Base-by-base conservation (phyloP, 345 rosid genomes). In the Euphorbia tirucalli region DNA sequence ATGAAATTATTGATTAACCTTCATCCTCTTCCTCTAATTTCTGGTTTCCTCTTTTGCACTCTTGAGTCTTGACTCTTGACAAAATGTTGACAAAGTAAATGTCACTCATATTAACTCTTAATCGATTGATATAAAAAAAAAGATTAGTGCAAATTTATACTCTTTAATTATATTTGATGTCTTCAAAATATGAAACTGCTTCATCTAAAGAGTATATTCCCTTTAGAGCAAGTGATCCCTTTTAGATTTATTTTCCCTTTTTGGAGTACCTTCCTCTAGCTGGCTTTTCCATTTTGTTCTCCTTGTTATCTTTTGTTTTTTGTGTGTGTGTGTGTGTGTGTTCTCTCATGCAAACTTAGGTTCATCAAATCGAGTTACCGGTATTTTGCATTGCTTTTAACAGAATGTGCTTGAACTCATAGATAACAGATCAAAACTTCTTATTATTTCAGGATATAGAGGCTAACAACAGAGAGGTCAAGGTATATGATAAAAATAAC, bases 381-480 rank as follows among this genome's bases (percentile, higher is more conserved):
- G 11, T 39, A 35, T 52, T 55, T 24, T 24, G 27, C 7, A 14
- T n/a, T 55, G 21, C 25, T 68, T 24, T 9, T 4, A 2, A 37
- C 10, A 16, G 1, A 30, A 56, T 39, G 14, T 32, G 11, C 18
- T 44, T 24, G 4, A 31, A 41, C 22, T 66, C 35, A 18, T 48
- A 44, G n/a, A 65, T 65, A 8, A 28, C 25, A 19, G 27, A 8
- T 39, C 46, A 48, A 72, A 5, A 64, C 65, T 83, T 77, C 30
- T 64, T 18, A 77, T 74, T 76, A 61, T 80, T 72, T 27, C 86
- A 93, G 97, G 97, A 92, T 71, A 11, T 94, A 69, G 92, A 85
- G 80, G 95, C 98, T 50, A 94, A 94, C 82, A 94, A 92, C 72
- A 83, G 96, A 66, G 85, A 75, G 80, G 90, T 82, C 59, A 27